These are phyloP conservation scores for Detonula confervacea DNA, from an alignment of 352 stramenopile genomes.

Conservation along the genomic window DNA sequence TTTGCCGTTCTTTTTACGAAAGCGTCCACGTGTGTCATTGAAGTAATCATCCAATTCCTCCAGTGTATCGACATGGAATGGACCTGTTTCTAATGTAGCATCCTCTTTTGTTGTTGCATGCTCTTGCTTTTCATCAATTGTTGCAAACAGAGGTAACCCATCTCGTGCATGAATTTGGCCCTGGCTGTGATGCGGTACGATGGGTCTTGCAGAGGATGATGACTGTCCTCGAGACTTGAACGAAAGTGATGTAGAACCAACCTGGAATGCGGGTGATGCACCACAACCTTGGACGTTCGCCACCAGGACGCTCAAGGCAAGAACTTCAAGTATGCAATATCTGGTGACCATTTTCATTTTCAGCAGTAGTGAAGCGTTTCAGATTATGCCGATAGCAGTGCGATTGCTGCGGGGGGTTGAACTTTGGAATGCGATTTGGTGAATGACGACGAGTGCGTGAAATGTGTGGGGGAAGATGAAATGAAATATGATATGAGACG, in stretches of 20 bases:
- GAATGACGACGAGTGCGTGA: too few species aligned
- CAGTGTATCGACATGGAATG: conserved; percentile 42
- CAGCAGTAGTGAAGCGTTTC: too few species aligned
- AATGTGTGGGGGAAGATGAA: too few species aligned
- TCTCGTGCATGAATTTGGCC: not conserved
- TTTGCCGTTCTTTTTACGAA: conserved; percentile 41
- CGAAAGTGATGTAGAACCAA: not conserved
- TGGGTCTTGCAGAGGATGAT: not conserved
- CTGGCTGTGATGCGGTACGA: not conserved
- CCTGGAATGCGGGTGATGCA: not conserved
- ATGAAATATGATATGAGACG: too few species aligned
- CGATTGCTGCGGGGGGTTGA: too few species aligned
- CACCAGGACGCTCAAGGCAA: not conserved
- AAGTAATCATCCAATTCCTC: conserved; percentile 73
- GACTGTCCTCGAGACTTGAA: not conserved
- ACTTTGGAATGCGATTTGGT: too few species aligned
- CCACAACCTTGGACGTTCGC: not conserved
- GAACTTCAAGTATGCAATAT: conserved; percentile 2
- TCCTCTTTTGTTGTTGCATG: conserved; percentile 15
- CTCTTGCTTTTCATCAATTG: conserved; percentile 9
- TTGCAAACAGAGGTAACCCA: not conserved
- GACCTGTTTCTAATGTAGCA: not conserved
- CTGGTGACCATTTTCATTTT: not conserved
- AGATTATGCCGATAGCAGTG: too few species aligned
- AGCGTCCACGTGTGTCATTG: conserved; percentile 47